Evolutionary conservation across 345 rosid species (phyloP).

Genomic region (Corymbia maculata): DNA sequence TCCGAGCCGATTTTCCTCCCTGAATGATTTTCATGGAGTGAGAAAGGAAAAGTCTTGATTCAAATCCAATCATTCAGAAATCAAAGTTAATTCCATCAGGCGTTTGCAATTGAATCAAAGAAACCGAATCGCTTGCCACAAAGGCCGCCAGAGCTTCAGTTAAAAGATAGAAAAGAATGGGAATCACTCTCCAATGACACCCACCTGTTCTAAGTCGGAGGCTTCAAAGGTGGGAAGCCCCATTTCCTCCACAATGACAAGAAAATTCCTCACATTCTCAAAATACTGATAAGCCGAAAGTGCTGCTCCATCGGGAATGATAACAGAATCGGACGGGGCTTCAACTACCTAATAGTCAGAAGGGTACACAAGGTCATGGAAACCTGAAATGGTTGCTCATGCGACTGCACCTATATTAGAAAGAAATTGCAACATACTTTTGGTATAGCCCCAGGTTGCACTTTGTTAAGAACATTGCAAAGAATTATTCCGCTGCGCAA

Average conservation of each 20-base stretch:
- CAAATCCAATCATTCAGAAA: background rate
- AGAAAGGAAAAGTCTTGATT: background rate
- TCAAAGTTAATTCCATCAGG: background rate
- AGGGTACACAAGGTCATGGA: background rate
- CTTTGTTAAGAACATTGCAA: conserved; percentile 80
- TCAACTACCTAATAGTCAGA: conserved; percentile 52
- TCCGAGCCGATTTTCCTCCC: conserved; percentile 45
- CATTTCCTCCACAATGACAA: conserved; percentile 59
- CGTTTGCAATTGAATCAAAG: background rate
- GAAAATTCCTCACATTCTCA: conserved; percentile 85
- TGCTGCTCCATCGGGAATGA: conserved; percentile 78
- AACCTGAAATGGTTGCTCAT: background rate
- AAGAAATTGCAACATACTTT: conserved; percentile 29
- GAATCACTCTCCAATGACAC: background rate
- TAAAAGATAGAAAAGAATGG: background rate
- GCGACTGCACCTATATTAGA: background rate
- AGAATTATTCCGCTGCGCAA: conserved; percentile 86
- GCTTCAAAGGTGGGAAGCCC: conserved; percentile 88
- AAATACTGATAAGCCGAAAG: conserved; percentile 85
- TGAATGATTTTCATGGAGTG: background rate
- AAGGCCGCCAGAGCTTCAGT: background rate
- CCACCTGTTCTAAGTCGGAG: conserved; percentile 84
- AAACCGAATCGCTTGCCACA: background rate
- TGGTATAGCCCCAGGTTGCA: conserved; percentile 70
- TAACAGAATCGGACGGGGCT: conserved; percentile 57